Conservation (phyloP, 2,329 filamentous ascomycete species). For the Fusarium solani-melongenae region DNA sequence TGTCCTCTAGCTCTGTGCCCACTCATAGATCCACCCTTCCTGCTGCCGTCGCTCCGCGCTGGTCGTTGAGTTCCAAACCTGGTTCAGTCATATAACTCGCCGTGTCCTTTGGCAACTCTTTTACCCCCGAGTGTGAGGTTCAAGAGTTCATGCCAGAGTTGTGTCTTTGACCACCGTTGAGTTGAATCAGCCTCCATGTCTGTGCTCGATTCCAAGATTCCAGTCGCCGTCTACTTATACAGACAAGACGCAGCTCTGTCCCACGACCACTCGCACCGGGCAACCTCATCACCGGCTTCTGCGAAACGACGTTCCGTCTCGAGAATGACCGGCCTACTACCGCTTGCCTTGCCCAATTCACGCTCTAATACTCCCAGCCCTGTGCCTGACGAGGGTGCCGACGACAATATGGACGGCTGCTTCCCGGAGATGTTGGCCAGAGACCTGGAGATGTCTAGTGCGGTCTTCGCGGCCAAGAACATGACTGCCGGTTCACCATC, state of each 20-base stretch:
- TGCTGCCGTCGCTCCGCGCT: constrained; percentile 13
- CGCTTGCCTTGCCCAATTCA: constrained; percentile 49
- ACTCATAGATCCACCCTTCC: constrained; percentile 30
- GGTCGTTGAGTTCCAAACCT: constrained; percentile 34
- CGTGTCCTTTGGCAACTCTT: constrained; percentile 17
- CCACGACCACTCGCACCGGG: constrained; percentile 15
- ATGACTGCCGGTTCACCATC: constrained; percentile 64
- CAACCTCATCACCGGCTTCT: constrained; percentile 29
- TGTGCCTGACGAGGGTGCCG: constrained; percentile 38
- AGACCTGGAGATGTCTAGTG: constrained; percentile 62
- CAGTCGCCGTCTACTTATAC: constrained; percentile 41
- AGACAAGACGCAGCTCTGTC: constrained; percentile 32
- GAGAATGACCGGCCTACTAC: constrained; percentile 54
- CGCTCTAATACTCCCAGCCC: constrained; percentile 38
- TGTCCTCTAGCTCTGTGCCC: constrained; percentile 12
- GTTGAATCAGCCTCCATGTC: constrained; percentile 25
- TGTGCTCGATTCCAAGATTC: constrained; percentile 29
- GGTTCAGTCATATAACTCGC: constrained; percentile 31
- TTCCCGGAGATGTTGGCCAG: constrained; percentile 67
- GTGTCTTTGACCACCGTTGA: constrained; percentile 26
- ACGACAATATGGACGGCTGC: constrained; percentile 53
- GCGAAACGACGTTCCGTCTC: constrained; percentile 50
- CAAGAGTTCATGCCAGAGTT: constrained; percentile 15
- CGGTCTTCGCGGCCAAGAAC: constrained; percentile 60
- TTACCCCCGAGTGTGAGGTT: constrained; percentile 3